Evolutionary conservation across 2,329 filamentous ascomycete genomes (phyloP).

Genomic region (Sporothrix dimorphospora): DNA sequence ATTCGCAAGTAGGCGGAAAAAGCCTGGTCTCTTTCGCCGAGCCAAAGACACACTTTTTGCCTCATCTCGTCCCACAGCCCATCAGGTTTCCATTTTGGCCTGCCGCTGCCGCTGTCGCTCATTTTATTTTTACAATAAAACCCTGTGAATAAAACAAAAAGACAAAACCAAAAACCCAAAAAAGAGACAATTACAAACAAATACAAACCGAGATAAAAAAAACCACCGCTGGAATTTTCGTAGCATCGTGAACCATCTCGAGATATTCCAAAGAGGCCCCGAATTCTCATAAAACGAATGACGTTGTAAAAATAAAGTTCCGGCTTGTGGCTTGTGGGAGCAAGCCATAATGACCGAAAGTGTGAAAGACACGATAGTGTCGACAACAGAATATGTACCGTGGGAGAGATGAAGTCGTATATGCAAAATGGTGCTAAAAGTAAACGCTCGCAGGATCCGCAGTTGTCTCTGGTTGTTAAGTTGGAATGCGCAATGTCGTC

Average conservation of each 20-base stretch:
- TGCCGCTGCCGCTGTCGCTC: constrained; percentile 11
- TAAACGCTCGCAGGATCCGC: not conserved
- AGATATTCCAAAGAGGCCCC: not conserved
- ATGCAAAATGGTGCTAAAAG: not conserved
- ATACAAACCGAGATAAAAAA: not conserved
- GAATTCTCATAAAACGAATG: not conserved
- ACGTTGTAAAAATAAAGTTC: no score
- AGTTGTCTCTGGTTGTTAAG: not conserved
- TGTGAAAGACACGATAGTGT: not conserved
- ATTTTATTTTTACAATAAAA: constrained; percentile 17
- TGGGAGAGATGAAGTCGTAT: not conserved
- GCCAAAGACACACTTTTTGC: not conserved
- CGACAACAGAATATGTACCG: not conserved
- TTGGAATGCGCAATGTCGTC: not conserved
- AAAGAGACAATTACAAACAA: not conserved
- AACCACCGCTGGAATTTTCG: not conserved
- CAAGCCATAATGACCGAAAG: not conserved
- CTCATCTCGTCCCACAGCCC: constrained; percentile 5
- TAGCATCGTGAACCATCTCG: not conserved
- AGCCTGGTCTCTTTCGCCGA: not conserved
- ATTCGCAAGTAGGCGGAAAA: not conserved
- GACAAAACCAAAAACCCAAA: not conserved
- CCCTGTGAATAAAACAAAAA: not conserved
- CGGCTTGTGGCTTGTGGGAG: no score
- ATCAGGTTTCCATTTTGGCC: constrained; percentile 7